Base-by-base conservation (phyloP, 2,329 filamentous ascomycete species). In the Epichloe sibirici region DNA sequence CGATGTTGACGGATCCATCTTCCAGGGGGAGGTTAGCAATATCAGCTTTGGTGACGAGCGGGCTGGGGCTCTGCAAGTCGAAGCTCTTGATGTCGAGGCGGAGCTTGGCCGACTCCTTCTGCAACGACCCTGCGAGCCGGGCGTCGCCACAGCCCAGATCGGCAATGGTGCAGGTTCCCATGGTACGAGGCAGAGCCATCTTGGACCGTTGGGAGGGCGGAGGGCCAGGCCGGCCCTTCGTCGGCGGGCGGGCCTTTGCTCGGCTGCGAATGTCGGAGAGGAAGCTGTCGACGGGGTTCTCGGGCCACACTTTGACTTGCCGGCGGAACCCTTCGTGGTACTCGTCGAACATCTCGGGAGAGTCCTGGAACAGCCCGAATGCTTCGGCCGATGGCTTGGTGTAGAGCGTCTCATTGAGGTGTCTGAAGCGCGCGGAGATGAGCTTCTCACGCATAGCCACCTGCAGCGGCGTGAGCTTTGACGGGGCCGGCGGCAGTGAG, bases 271-370 rank as follows among this genome's bases (percentile, higher is more conserved):
- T 82, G 49, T 85, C 78, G 31, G 72, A 65, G 57, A 96, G 83
- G 71, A 95, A 97, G 53, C 79, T 81, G 66, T 96, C 88, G 46
- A 98, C 89, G 0, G 93, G 93, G 69, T 98, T 98, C 64, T 91
- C 88, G 7, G 93, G 93, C 93, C 93, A 98, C 2, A 90, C 86
- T 63, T 88, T 85, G 54, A 97, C 93, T 71, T 98, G 93, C 51
- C 90, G 87, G 1, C 90, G 86, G 76, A 98, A 98, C 37, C 93
- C 93, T 56, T 90, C 85, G 71, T 98, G 93, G 70, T 98, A 98
- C 70, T 97, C 90, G 59, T 82, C 78, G 71, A 97, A 98, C 78
- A 97, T 90, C 65, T 95, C 88, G 0, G 93, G 93, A 48, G 88
- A 88, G 37, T 86, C 76, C 49, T 81, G 75, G 73, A 98, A 97